Conservation (phyloP, 1,284 basidiomycete genomes). For the Phellopilus nigrolimitatus region DNA sequence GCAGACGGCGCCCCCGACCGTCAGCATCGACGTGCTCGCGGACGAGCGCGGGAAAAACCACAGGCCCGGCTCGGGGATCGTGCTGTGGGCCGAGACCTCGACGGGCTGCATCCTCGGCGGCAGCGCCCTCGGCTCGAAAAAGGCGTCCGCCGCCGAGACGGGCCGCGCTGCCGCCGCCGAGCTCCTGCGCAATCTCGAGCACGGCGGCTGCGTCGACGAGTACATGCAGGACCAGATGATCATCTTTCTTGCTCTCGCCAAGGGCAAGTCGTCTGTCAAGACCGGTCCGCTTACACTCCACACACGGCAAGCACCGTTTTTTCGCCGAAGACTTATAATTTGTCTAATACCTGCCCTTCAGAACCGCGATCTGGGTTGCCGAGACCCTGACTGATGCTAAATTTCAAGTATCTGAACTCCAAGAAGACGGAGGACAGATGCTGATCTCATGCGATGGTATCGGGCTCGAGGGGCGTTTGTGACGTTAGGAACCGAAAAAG, state of each 20-base stretch:
- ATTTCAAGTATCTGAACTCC: slow-evolving; percentile 44
- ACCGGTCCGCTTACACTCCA: slow-evolving; percentile 57
- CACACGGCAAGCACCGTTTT: slow-evolving; percentile 44
- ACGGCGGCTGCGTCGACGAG: slow-evolving; percentile 67
- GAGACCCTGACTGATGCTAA: slow-evolving; percentile 59
- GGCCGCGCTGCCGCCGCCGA: slow-evolving; percentile 56
- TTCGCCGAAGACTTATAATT: not conserved
- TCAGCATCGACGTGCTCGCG: slow-evolving; percentile 37
- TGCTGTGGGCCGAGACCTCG: slow-evolving; percentile 66
- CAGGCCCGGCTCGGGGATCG: slow-evolving; percentile 58
- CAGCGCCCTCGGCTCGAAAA: slow-evolving; percentile 53
- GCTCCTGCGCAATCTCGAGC: slow-evolving; percentile 47
- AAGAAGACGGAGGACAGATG: slow-evolving; percentile 31
- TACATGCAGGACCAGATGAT: slow-evolving; percentile 67
- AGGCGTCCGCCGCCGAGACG: slow-evolving; percentile 39
- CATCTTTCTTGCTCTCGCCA: slow-evolving; percentile 65
- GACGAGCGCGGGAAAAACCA: slow-evolving; percentile 21
- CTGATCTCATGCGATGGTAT: slow-evolving; percentile 53
- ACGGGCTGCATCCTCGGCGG: slow-evolving; percentile 61
- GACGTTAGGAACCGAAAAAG: not conserved
- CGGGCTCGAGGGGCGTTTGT: slow-evolving; percentile 24
- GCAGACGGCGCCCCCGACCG: slow-evolving; percentile 29
- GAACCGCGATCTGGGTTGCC: slow-evolving; percentile 69
- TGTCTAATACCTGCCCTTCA: slow-evolving; percentile 26
- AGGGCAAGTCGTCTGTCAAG: slow-evolving; percentile 52